These are phyloP conservation scores for Cymodocea nodosa DNA, from an alignment of 116 monocot genomes.

Conservation along the genomic window DNA sequence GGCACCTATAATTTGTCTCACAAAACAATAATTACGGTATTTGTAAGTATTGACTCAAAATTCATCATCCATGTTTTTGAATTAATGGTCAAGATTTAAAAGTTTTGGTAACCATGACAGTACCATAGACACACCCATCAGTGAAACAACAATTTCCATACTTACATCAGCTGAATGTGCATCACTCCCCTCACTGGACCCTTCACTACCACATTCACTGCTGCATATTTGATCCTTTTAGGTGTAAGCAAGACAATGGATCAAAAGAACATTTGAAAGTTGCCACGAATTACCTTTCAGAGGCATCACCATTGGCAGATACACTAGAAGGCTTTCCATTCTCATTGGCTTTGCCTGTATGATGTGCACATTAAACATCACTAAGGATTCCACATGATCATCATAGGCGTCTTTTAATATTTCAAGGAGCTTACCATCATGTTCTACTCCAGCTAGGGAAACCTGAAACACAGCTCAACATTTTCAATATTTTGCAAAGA, in stretches of 20 bases:
- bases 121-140: too few relatives aligned
- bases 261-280: not conserved
- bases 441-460: slow-evolving; percentile 27
- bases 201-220: slow-evolving; percentile 64
- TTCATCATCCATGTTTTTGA: too few relatives aligned
- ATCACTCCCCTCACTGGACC: slow-evolving; percentile 60
- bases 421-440: slow-evolving; percentile 47
- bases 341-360: slow-evolving; percentile 52
- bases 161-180: slow-evolving; percentile 60
- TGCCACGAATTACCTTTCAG: slow-evolving; percentile 40
- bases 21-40: too few relatives aligned
- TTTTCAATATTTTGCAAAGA: not conserved
- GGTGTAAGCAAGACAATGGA: not conserved
- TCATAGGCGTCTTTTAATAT: slow-evolving; percentile 15
- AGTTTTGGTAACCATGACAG: too few relatives aligned
- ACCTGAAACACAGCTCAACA: slow-evolving; percentile 32
- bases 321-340: slow-evolving; percentile 45
- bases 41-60: too few relatives aligned
- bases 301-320: slow-evolving; percentile 53
- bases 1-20: too few relatives aligned
- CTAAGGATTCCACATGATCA: slow-evolving; percentile 1
- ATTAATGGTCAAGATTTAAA: too few relatives aligned
- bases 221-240: slow-evolving; percentile 17
- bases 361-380: slow-evolving; percentile 1
- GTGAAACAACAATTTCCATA: not conserved